Percentiles rank a stretch among this genome's conserved stretches.
Conservation (phyloP, 1,139 yeast species). For the Pichia sp. region DNA sequence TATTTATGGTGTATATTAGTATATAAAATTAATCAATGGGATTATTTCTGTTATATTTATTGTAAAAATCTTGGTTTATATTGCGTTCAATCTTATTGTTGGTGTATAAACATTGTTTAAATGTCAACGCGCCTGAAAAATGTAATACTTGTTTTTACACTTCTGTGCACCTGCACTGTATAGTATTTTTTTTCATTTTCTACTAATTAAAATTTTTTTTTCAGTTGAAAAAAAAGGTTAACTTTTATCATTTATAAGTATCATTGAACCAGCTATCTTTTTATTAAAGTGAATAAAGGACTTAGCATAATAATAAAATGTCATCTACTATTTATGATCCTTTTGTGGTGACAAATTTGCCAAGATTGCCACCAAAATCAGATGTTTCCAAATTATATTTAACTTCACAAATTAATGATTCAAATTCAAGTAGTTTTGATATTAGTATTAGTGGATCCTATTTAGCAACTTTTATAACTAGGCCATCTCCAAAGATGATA, state of each 20-base stretch:
- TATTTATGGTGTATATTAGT: conserved; percentile 30
- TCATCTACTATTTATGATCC: conserved; percentile 25
- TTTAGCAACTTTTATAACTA: conserved; percentile 61
- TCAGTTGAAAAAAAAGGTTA: neutral
- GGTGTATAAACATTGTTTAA: too few relatives aligned
- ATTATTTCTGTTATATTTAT: conserved; percentile 2
- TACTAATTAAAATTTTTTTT: neutral
- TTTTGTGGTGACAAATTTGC: conserved; percentile 28
- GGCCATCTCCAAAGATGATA: conserved; percentile 73
- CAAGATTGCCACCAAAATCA: conserved; percentile 25
- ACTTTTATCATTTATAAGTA: too few relatives aligned
- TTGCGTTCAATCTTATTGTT: too few relatives aligned
- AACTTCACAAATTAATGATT: conserved; percentile 21
- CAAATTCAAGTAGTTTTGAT: conserved; percentile 31
- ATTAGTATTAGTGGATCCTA: conserved; percentile 75
- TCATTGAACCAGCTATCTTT: neutral
- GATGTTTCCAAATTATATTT: conserved; percentile 20
- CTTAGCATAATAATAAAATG: conserved; percentile 9
- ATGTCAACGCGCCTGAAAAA: too few relatives aligned
- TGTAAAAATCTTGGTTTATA: too few relatives aligned
- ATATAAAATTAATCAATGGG: conserved; percentile 12
- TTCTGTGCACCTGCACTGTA: neutral
- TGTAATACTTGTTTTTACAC: neutral
- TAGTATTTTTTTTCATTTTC: neutral
- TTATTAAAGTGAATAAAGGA: neutral